These are phyloP conservation scores for Escovopsis weberi DNA, from an alignment of 2,329 filamentous ascomycete species.

Conservation along the genomic window DNA sequence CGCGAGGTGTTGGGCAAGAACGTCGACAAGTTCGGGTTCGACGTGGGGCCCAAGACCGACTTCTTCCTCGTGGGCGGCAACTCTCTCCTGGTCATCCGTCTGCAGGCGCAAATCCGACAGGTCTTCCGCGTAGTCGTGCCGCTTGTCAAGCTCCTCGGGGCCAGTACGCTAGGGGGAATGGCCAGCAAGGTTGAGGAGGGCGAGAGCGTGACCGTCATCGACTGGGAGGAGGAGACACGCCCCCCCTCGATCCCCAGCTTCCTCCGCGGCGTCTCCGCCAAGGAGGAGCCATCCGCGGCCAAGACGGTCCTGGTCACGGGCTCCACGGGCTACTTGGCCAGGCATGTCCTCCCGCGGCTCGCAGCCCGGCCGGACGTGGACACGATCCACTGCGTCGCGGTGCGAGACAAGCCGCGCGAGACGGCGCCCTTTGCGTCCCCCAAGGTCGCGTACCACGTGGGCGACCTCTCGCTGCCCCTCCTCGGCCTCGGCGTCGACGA, in stretches of 20 bases:
- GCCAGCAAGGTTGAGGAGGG: background rate
- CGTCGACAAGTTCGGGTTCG: background rate
- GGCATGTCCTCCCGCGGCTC: background rate
- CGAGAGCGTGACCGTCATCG: conserved; percentile 2
- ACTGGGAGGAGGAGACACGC: conserved; percentile 15
- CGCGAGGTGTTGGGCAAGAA: conserved; percentile 1
- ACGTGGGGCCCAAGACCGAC: conserved; percentile 13
- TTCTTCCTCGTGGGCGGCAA: conserved; percentile 29
- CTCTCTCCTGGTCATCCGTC: conserved; percentile 23
- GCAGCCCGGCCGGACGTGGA: background rate
- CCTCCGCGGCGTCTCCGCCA: background rate
- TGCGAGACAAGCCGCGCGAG: background rate
- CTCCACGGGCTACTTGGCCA: conserved; percentile 1
- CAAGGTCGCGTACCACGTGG: conserved; percentile 9
- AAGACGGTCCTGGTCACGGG: conserved; percentile 6
- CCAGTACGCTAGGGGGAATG: background rate
- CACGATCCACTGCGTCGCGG: background rate
- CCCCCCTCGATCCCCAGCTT: conserved; percentile 1
- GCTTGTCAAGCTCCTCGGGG: conserved; percentile 18
- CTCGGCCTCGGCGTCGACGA: conserved; percentile 24
- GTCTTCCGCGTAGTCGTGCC: conserved; percentile 16
- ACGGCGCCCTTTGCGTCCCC: background rate
- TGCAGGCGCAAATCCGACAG: conserved; percentile 20
- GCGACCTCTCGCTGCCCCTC: background rate
- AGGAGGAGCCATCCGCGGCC: background rate